These are phyloP conservation scores for Apiospora kogelbergensis DNA, from an alignment of 2,329 filamentous ascomycete genomes.

Conservation along the genomic window DNA sequence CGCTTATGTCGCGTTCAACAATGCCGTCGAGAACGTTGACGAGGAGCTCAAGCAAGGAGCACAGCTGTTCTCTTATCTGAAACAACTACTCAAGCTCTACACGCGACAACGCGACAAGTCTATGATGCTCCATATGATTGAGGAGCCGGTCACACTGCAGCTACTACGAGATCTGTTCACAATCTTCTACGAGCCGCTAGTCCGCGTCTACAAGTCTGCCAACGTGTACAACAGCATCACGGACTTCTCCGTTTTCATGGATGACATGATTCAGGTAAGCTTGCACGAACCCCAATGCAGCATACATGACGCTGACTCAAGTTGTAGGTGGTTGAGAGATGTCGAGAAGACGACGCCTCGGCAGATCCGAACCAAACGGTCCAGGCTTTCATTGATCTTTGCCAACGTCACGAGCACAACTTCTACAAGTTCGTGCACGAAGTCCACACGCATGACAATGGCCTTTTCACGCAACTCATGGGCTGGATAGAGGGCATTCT, in stretches of 20 bases:
- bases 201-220: constrained; percentile 96
- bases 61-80: constrained; percentile 89
- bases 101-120: constrained; percentile 90
- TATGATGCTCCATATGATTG: constrained; percentile 95
- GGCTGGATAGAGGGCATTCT: constrained; percentile 95
- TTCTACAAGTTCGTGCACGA: constrained; percentile 99
- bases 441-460: constrained; percentile 95
- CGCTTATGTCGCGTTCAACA: constrained; percentile 94
- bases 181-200: constrained; percentile 97
- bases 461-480: constrained; percentile 95
- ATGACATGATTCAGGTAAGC: constrained; percentile 82
- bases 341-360: constrained; percentile 74
- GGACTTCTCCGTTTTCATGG: constrained; percentile 89
- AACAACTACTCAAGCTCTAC: constrained; percentile 90
- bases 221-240: constrained; percentile 98
- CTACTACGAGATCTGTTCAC: constrained; percentile 95
- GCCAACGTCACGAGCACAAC: constrained; percentile 90
- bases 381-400: constrained; percentile 96
- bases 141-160: constrained; percentile 96
- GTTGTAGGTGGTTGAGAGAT: constrained; percentile 60
- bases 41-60: constrained; percentile 86
- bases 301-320: neutral
- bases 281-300: neutral
- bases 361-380: constrained; percentile 98
- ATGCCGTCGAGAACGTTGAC: constrained; percentile 87